Evolutionary conservation across 2,329 filamentous ascomycete species (phyloP).

Genomic region (Fusarium heterosporum): DNA sequence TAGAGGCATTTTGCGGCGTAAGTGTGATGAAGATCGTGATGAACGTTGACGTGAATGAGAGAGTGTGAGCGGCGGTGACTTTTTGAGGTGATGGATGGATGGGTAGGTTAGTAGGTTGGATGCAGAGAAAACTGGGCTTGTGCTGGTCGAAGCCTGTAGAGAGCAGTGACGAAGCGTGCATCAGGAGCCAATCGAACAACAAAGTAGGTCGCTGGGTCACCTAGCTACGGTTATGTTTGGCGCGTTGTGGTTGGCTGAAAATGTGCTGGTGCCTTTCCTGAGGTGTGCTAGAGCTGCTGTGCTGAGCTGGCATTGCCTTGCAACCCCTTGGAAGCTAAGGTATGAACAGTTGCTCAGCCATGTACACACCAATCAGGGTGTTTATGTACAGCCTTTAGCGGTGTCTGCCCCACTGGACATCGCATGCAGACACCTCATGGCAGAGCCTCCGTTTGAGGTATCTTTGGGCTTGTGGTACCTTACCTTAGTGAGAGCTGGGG

Average conservation of each 20-base stretch:
- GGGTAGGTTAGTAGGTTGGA: slow-evolving; percentile 6
- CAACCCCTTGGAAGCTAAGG: slow-evolving; percentile 30
- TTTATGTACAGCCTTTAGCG: slow-evolving; percentile 15
- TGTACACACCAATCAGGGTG: slow-evolving; percentile 27
- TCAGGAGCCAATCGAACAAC: slow-evolving; percentile 45
- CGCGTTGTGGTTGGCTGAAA: slow-evolving; percentile 39
- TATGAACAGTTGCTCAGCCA: slow-evolving; percentile 8
- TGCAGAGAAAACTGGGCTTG: slow-evolving; percentile 39
- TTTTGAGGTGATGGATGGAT: slow-evolving; percentile 33
- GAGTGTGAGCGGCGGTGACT: slow-evolving; percentile 42
- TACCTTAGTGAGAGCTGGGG: slow-evolving; percentile 35
- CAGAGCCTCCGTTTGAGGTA: slow-evolving; percentile 41
- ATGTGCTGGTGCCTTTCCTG: slow-evolving; percentile 12
- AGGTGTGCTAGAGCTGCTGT: slow-evolving; percentile 38
- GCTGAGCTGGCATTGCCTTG: slow-evolving; percentile 44
- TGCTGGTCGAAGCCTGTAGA: slow-evolving; percentile 30
- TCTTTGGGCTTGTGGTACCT: slow-evolving; percentile 36
- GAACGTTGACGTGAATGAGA: slow-evolving; percentile 35
- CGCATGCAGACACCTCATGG: slow-evolving; percentile 29
- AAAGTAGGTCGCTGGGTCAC: slow-evolving; percentile 36
- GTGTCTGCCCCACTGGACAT: slow-evolving; percentile 30
- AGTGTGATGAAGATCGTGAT: slow-evolving; percentile 34
- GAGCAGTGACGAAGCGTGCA: slow-evolving; percentile 47
- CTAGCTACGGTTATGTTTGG: slow-evolving; percentile 35
- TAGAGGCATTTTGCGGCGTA: slow-evolving; percentile 46